Base-by-base conservation (phyloP, 2,329 filamentous ascomycete genomes). In the Trichoderma sp. region DNA sequence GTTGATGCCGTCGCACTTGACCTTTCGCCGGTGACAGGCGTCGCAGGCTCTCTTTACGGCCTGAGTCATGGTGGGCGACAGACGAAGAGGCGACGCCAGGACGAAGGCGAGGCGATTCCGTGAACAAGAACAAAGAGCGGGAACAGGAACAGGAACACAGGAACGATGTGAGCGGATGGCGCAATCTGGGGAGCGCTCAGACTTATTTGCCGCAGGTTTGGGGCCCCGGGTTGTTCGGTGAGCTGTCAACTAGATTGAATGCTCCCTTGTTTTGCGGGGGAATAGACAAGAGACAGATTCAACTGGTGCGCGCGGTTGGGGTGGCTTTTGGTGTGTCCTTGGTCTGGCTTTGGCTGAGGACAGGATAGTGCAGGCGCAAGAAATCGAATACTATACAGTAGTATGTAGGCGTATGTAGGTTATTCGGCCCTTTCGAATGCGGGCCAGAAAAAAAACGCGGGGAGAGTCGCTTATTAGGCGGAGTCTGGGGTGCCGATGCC, bases 21-120 rank as follows among this genome's bases (percentile, higher is more conserved):
- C 91, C 81, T 93, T 93, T 80, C 91, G 88, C 74, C 90, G 89
- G 84, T 92, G 91, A 79, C 91, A 93, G 77, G 90, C 90, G 80
- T 93, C 91, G 82, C 91, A 93, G 72, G 91, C 91, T 78, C 90
- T 82, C 77, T 88, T 88, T 64, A 88, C 85, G 74, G 86, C 85
- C 74, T 85, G 84, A 57, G 84, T 81, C 86, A 86, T 86, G 74
- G 76, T 79, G 76, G 68, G 17, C 9, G 34, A 34, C n/a, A 30
- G 67, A 65, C 47, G 67, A 65, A 12, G 47, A 71, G 59, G 20
- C 28, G 47, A 28, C 28, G 9, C 43, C 43, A 47, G 43, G 43
- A 36, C 43, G 39, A 64, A 64, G 15, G 66, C 43, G 39, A 64
- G 15, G 67, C 58, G 32, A 57, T 17, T n/a, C 28, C 64, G 39